Conservation (phyloP, 2,329 filamentous ascomycete species). For the Diaporthe aspalathi region DNA sequence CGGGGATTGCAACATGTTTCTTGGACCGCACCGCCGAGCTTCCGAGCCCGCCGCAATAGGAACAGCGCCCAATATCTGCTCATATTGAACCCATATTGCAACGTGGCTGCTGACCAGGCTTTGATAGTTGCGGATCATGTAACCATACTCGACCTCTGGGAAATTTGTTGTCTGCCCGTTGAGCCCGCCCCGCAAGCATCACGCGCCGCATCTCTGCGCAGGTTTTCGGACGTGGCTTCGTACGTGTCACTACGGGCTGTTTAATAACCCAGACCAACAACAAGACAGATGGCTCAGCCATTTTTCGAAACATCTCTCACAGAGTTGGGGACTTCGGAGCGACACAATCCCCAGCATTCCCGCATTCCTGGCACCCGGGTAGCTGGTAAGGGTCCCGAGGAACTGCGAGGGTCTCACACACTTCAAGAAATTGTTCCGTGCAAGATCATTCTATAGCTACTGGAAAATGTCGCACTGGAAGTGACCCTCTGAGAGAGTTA, state of each 20-base stretch:
- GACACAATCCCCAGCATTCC: too few species aligned
- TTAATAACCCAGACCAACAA: not conserved
- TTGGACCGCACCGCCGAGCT: not conserved
- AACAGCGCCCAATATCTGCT: constrained; percentile 14
- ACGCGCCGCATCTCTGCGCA: not conserved
- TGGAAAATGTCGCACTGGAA: too few species aligned
- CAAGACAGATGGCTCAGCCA: not conserved
- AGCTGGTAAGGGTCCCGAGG: too few species aligned
- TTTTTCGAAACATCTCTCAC: not conserved
- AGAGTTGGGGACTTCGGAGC: too few species aligned
- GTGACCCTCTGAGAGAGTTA: too few species aligned
- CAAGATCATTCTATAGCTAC: too few species aligned
- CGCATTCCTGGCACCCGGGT: too few species aligned
- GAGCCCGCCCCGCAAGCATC: not conserved
- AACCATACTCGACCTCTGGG: not conserved
- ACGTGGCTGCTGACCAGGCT: constrained; percentile 17
- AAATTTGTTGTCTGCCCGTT: not conserved
- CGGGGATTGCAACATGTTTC: not conserved
- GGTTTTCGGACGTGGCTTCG: not conserved
- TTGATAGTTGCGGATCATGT: constrained; percentile 8
- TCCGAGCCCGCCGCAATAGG: constrained; percentile 23
- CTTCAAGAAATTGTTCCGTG: too few species aligned
- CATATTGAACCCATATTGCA: not conserved
- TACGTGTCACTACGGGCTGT: too few species aligned
- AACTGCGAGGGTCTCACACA: too few species aligned